Evolutionary conservation across 441 rosid genomes (phyloP).

Genomic region (Sinapis alba): DNA sequence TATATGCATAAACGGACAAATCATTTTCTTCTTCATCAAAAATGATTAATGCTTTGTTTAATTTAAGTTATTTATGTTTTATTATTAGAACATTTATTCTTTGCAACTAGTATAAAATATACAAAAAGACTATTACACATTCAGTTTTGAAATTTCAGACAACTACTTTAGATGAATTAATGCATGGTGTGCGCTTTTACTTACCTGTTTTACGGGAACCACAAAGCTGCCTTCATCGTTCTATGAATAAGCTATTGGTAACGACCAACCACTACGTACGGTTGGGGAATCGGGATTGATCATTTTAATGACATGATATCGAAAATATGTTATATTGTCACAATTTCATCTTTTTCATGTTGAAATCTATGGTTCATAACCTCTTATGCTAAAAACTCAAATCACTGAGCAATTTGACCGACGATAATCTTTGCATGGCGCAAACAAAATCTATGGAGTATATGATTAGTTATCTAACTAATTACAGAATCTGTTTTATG

Average conservation of each 20-base stretch:
- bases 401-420: not conserved
- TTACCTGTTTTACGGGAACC: not conserved
- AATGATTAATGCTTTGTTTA: not conserved
- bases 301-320: not conserved
- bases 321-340: not conserved
- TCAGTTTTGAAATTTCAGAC: not conserved
- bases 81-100: too few species aligned
- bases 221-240: conserved; percentile 8
- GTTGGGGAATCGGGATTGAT: not conserved
- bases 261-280: conserved; percentile 22
- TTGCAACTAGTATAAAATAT: not conserved
- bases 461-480: not conserved
- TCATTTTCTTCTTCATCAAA: not conserved
- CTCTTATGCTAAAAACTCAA: not conserved
- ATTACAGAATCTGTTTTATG: not conserved
- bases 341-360: not conserved
- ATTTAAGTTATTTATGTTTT: too few species aligned
- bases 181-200: conserved; percentile 28
- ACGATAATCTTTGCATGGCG: not conserved
- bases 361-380: not conserved
- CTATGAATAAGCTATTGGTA: conserved; percentile 23
- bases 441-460: not conserved
- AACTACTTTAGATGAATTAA: conserved; percentile 25
- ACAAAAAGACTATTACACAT: not conserved
- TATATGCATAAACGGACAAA: conserved; percentile 6